Percentiles rank a stretch among this genome's conserved stretches.
Evolutionary conservation across 345 rosid species (phyloP).

Genomic region (Pistacia integerrima): DNA sequence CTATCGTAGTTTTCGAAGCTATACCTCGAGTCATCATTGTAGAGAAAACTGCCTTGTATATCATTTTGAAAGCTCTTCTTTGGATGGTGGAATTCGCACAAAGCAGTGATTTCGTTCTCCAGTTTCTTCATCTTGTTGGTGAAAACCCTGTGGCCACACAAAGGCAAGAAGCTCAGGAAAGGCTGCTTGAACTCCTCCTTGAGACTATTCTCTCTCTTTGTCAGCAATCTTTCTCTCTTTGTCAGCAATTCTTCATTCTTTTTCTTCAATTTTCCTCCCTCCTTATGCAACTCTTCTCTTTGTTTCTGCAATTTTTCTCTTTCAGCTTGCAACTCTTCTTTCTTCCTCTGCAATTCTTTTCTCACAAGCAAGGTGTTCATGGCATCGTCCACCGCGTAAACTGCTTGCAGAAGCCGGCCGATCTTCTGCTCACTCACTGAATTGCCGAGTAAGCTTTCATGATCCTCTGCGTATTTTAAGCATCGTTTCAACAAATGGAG

Average conservation of each 20-base stretch:
- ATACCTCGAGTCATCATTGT: not conserved
- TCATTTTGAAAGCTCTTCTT: not conserved
- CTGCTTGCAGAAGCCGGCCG: not conserved
- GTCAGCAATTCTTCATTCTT: no score
- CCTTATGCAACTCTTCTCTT: no score
- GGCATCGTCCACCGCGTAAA: not conserved
- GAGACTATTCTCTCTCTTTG: not conserved
- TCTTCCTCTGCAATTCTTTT: not conserved
- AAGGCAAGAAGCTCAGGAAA: not conserved
- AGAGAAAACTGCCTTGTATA: not conserved
- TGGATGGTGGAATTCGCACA: no score
- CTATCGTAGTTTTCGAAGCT: not conserved
- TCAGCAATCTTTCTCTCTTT: no score
- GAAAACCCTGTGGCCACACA: not conserved
- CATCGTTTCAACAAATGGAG: not conserved
- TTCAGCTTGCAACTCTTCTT: no score
- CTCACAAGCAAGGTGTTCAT: not conserved
- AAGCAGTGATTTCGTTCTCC: not conserved
- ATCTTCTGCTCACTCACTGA: not conserved
- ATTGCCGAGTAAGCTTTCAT: not conserved
- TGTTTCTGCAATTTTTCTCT: no score
- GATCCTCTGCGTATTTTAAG: not conserved
- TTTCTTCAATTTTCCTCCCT: no score
- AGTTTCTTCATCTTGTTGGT: not conserved
- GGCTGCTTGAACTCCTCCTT: not conserved